Evolutionary conservation across 176 grass and related monocot species (phyloP), one percentile per base, ranked within the genome.

Genomic region (Triticum dicoccoides): DNA sequence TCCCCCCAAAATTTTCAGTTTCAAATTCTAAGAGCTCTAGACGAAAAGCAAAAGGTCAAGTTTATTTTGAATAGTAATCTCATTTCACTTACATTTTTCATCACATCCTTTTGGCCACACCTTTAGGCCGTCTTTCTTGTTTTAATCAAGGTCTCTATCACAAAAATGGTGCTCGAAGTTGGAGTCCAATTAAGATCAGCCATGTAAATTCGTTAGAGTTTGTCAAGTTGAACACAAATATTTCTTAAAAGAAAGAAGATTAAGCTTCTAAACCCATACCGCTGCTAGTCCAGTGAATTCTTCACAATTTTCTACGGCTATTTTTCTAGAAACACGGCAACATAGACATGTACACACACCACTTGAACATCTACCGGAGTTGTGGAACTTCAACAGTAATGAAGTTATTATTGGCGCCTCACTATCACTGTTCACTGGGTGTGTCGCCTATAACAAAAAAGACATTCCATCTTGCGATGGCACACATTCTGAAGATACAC

Each of bases 181-280:
- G 38, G 62, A 59, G 64, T 64, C n/a, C 71, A 63, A 86, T 54
- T 69, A 78, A 84, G 67, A 80, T 66, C 12, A 8, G 52, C 11
- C 6, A 58, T 58, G 54, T 21, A 73, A 72, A 35, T 11, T 25
- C 3, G 11, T 61, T 37, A 11, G 73, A 3, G 20, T 38, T 72
- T 61, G 56, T 21, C 49, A 47, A 33, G 15, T 73, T 80, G 14
- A 81, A 27, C 41, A 58, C 67, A 9, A 32, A 54, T 78, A 30
- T 52, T 41, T 39, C 0, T 30, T 44, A 61, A 4, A 34, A 68
- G 70, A 69, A 81, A 81, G 42, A 78, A 77, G n/a, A 38, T 25
- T 68, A 1, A 69, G 20, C 21, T 49, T 77, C n/a, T 61, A 76
- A 25, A 81, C 65, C 65, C 33, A 13, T 76, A 27, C 41, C 54